phyloP scores from a whole-genome alignment of 495 filamentous ascomycete genomes.

The Penicillium cinerascens region DNA sequence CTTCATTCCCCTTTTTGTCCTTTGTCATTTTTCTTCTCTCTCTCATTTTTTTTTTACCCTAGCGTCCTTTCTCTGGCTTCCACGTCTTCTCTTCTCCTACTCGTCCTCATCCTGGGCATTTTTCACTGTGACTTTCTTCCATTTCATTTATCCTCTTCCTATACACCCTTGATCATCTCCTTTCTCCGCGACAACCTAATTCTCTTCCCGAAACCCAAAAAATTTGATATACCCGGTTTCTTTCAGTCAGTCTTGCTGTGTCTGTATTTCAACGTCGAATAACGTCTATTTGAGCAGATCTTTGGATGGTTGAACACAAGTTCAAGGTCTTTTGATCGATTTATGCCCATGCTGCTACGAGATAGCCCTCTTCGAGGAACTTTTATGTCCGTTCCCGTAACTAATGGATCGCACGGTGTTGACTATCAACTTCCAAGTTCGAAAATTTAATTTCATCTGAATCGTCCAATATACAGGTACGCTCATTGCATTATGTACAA shows the following conservation, averaged over 20 bases:
- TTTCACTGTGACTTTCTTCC: slow-evolving; percentile 4
- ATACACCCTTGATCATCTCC: slow-evolving; percentile 1
- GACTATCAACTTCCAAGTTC: not conserved
- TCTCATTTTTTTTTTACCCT: not conserved
- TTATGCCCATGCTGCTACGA: not conserved
- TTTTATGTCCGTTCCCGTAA: too few relatives aligned
- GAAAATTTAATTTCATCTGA: not conserved
- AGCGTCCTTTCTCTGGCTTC: slow-evolving; percentile 4
- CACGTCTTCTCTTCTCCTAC: not conserved
- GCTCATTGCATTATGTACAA: slow-evolving; percentile 12
- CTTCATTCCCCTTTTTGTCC: not conserved
- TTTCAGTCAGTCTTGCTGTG: not conserved
- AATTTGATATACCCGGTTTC: slow-evolving; percentile 25
- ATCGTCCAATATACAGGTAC: not conserved
- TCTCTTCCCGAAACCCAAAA: not conserved
- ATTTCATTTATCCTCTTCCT: not conserved
- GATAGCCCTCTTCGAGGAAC: too few relatives aligned
- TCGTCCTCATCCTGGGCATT: not conserved
- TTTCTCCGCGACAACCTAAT: not conserved
- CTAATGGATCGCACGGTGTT: not conserved
- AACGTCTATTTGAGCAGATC: not conserved
- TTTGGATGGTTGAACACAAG: not conserved
- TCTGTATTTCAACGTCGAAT: not conserved
- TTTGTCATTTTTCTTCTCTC: slow-evolving; percentile 1
- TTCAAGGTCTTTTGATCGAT: not conserved